A percentile compares a stretch with the other conserved stretches of the same genome.
These are phyloP conservation scores for Ogataea hybrid DNA, from an alignment of 1,139 yeast species.

Conservation along the genomic window DNA sequence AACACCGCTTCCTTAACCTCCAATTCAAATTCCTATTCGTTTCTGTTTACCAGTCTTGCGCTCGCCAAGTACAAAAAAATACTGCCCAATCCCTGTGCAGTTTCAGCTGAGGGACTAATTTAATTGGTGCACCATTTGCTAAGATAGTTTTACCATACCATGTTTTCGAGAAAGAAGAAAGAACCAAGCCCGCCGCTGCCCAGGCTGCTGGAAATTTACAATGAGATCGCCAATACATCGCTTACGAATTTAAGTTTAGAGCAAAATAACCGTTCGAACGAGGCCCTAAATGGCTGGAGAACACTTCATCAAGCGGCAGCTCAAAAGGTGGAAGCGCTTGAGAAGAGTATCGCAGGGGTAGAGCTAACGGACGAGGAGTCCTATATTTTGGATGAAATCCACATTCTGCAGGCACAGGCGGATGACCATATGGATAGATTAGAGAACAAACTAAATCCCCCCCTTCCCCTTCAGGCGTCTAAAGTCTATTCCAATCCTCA, in stretches of 20 bases:
- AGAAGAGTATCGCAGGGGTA: conserved; percentile 36
- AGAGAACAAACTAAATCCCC: conserved; percentile 19
- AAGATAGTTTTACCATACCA: conserved; percentile 1
- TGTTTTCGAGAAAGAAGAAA: conserved; percentile 50
- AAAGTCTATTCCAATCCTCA: conserved; percentile 4
- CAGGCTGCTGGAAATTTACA: conserved; percentile 58
- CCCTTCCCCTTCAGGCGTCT: conserved; percentile 5
- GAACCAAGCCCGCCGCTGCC: conserved; percentile 47
- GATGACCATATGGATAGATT: conserved; percentile 41
- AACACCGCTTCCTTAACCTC: not conserved
- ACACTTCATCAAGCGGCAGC: conserved; percentile 59
- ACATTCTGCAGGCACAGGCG: conserved; percentile 51
- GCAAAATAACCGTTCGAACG: conserved; percentile 49
- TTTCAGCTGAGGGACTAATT: conserved; percentile 5
- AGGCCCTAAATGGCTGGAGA: conserved; percentile 72
- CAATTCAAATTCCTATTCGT: not conserved
- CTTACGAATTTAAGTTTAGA: conserved; percentile 57
- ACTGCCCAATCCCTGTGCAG: not conserved
- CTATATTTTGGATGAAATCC: conserved; percentile 43
- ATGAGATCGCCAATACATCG: conserved; percentile 58
- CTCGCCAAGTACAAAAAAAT: not conserved
- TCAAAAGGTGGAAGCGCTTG: conserved; percentile 54
- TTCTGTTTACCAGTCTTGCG: not conserved
- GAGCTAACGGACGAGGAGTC: conserved; percentile 41
- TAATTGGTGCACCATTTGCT: not conserved